phyloP scores from a whole-genome alignment of 805 yeast species.

The Ogataea sp. region DNA sequence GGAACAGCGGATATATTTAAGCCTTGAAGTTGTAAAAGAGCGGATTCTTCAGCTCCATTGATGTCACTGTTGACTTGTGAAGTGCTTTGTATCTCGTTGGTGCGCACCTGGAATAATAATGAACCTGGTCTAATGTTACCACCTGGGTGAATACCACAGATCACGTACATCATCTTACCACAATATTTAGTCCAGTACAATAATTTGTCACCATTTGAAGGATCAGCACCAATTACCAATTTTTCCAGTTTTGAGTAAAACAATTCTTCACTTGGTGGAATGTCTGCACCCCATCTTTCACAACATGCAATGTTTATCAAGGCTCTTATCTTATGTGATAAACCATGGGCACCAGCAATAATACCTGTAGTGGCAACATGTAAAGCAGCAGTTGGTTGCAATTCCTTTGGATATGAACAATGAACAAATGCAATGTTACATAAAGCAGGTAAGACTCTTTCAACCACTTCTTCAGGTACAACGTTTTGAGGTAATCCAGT shows the following conservation, averaged over 20 bases:
- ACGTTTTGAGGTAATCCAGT: slow-evolving; percentile 46
- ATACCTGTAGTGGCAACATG: slow-evolving; percentile 69
- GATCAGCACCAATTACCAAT: slow-evolving; percentile 36
- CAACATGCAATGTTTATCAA: slow-evolving; percentile 66
- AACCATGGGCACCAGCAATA: slow-evolving; percentile 68
- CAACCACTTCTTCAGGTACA: slow-evolving; percentile 49
- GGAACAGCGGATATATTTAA: too few species aligned
- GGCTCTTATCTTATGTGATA: slow-evolving; percentile 65
- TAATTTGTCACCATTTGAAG: slow-evolving; percentile 33
- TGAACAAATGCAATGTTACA: slow-evolving; percentile 72
- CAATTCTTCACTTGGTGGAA: slow-evolving; percentile 46
- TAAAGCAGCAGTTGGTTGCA: slow-evolving; percentile 67
- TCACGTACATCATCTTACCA: slow-evolving; percentile 68
- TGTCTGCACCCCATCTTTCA: slow-evolving; percentile 78
- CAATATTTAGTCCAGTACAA: slow-evolving; percentile 70
- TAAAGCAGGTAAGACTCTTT: slow-evolving; percentile 60
- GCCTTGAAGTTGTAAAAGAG: background rate
- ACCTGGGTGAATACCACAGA: slow-evolving; percentile 77
- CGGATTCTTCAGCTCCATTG: slow-evolving; percentile 7
- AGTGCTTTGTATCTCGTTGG: slow-evolving; percentile 7
- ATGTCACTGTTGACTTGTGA: slow-evolving; percentile 17
- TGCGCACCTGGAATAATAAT: slow-evolving; percentile 34
- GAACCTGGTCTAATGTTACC: slow-evolving; percentile 63
- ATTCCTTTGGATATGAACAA: slow-evolving; percentile 67
- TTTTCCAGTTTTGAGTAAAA: slow-evolving; percentile 40